These are phyloP conservation scores for Starmerella floricola DNA, from an alignment of 805 yeast species.

Conservation along the genomic window DNA sequence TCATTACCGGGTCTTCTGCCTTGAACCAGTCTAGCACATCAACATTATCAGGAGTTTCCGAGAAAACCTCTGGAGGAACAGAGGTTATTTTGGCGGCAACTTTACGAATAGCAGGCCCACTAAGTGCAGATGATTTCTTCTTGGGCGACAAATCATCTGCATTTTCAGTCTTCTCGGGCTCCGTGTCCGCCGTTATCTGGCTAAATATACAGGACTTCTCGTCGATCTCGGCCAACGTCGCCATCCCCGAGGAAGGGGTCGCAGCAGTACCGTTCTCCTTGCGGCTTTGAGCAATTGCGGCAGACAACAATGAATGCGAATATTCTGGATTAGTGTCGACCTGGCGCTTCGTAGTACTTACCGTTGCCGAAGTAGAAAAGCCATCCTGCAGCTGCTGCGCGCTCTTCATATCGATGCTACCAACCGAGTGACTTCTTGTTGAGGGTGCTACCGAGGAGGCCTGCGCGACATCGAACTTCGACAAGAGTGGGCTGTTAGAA, in stretches of 20 bases:
- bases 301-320: not conserved
- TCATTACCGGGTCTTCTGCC: constrained; percentile 21
- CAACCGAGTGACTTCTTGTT: not conserved
- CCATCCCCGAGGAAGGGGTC: not conserved
- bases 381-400: too few relatives aligned
- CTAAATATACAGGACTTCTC: not conserved
- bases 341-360: not conserved
- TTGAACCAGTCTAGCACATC: constrained; percentile 21
- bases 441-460: constrained; percentile 7
- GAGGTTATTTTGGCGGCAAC: constrained; percentile 24
- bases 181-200: not conserved
- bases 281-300: not conserved
- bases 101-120: constrained; percentile 19
- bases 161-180: not conserved
- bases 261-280: not conserved
- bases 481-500: constrained; percentile 9
- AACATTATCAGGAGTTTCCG: constrained; percentile 18
- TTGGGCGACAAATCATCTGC: not conserved
- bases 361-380: too few relatives aligned
- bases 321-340: not conserved
- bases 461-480: constrained; percentile 16
- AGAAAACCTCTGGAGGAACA: constrained; percentile 21
- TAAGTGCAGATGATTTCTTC: constrained; percentile 13
- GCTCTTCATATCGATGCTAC: too few relatives aligned
- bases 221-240: not conserved